Evolutionary conservation across 805 yeast species (phyloP).

Genomic region (Isabelozyma rhagii): DNA sequence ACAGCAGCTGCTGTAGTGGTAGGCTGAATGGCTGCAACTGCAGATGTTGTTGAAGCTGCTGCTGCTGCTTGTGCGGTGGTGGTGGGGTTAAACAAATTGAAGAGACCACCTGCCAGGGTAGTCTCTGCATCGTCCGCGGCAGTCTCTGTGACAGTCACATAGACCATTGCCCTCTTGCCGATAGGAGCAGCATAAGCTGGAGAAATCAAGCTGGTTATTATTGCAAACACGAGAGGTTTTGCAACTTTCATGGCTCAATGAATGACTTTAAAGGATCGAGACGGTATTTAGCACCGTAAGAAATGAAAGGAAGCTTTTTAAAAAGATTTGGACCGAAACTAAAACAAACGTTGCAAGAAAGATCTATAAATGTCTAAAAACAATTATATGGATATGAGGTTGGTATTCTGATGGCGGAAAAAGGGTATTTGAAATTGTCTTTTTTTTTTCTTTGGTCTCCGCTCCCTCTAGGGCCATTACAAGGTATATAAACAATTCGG

Average conservation of each 20-base stretch:
- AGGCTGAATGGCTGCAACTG: conserved; percentile 19
- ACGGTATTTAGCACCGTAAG: background rate
- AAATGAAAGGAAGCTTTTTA: background rate
- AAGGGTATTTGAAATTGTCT: background rate
- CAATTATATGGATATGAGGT: background rate
- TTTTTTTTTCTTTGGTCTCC: too few species aligned
- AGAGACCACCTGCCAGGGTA: background rate
- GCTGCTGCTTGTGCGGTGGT: conserved; percentile 1
- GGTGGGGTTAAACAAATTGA: too few species aligned
- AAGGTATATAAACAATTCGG: background rate
- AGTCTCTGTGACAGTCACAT: background rate
- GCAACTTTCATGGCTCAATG: background rate
- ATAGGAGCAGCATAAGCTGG: conserved; percentile 2
- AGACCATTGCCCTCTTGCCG: conserved; percentile 3
- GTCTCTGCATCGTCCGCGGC: background rate
- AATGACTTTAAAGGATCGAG: background rate
- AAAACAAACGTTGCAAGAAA: background rate
- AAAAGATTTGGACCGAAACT: background rate
- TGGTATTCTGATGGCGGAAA: background rate
- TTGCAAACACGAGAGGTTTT: background rate
- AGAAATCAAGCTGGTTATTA: conserved; percentile 5
- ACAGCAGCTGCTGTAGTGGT: conserved; percentile 20
- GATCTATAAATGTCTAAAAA: background rate
- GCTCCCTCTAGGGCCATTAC: background rate
- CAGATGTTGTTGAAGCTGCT: conserved; percentile 4